Evolutionary conservation across 305 asterid species (phyloP).

Genomic region (Solanum hybrid): DNA sequence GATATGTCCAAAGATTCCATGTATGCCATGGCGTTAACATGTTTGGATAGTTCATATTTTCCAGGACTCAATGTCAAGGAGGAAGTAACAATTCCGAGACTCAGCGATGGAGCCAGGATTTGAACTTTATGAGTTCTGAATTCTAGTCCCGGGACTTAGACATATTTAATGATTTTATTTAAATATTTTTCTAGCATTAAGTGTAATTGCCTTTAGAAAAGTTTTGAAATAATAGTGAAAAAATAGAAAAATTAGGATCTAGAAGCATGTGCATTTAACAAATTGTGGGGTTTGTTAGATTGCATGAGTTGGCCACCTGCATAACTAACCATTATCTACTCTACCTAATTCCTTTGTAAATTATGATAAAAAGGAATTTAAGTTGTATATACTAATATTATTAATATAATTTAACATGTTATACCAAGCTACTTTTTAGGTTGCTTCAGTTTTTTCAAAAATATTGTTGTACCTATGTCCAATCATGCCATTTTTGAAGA

Average conservation of each 20-base stretch:
- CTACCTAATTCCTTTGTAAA: background rate
- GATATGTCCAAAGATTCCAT: background rate
- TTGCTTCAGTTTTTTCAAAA: background rate
- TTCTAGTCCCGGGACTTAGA: background rate
- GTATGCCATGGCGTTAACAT: background rate
- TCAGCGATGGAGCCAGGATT: background rate
- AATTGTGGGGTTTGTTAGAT: background rate
- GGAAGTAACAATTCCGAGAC: background rate
- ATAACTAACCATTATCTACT: constrained; percentile 8
- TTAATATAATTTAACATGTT: background rate
- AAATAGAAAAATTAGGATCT: background rate
- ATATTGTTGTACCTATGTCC: background rate
- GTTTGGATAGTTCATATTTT: background rate
- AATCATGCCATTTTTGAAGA: background rate
- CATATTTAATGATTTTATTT: background rate
- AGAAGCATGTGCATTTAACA: background rate
- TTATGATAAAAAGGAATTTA: background rate
- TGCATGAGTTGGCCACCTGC: constrained; percentile 14
- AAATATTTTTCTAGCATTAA: background rate
- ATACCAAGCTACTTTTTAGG: background rate
- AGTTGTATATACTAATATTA: background rate
- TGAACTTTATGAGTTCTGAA: background rate
- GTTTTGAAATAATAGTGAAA: background rate
- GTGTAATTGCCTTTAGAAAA: background rate
- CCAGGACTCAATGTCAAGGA: background rate